Evolutionary conservation across 495 filamentous ascomycete species (phyloP), one percentile per base, ranked within the genome.

Genomic region (Penicillium silybi): DNA sequence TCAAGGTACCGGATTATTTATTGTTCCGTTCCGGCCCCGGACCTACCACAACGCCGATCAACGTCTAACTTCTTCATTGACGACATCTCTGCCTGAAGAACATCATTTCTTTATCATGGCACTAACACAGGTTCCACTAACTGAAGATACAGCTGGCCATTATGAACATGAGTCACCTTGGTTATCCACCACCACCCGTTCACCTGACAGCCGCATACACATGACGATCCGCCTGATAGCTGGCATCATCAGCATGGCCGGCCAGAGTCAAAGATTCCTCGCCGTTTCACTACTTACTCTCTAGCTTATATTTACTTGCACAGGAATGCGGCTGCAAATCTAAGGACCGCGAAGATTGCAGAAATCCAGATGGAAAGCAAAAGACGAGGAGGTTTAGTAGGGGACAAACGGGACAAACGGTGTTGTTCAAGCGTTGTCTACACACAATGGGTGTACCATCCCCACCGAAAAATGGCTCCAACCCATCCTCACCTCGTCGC

Each of bases 191-290:
- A 17, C 27, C 46, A 39, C 29, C 32, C 45, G 44, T 48, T 54
- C 52, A 62, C 41, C 54, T 52, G 60, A 60, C 50, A 13, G 25
- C 11, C 19, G n/a, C 3, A 41, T 23, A 58, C 57, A 59, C 63
- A 60, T 66, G 56, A 62, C 56, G 35, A 41, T 27, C 54, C 63
- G 54, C 60, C 54, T 66, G 63, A 66, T 63, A 40, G 43, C 11
- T n/a, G 25, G 34, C 54, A 56, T 61, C 54, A 65, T 53, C 42
- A 26, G 10, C 37, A 46, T 44, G 35, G 43, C 17, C 27, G 41
- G 26, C 27, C 41, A 44, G n/a, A 25, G 18, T 20, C 32, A 41
- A 23, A 22, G 25, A 32, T 42, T 23, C 13, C 6, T 1, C 11
- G 7, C 40, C 27, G 6, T 32, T 41, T 19, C 4, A 15, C 11